A percentile compares a stretch with the other conserved stretches of the same genome.
Conservation (phyloP, 1,284 basidiomycete genomes). For the Porogramme epimiltina region DNA sequence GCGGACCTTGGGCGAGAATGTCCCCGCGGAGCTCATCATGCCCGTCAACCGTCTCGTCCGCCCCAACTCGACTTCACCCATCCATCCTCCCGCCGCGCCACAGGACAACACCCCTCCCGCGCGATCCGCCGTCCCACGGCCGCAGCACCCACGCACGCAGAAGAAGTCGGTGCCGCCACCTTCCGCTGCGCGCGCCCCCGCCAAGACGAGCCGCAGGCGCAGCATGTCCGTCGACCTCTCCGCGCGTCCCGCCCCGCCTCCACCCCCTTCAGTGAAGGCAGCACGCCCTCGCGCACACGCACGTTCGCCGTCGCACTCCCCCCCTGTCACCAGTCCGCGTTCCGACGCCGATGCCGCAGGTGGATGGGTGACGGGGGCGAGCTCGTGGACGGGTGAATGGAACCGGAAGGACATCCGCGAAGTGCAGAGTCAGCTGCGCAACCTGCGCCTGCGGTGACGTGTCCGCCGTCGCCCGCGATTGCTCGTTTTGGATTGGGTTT, state of each 20-base stretch:
- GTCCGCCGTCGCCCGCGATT: no score
- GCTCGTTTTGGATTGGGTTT: no score
- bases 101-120: not conserved
- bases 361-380: constrained; percentile 29
- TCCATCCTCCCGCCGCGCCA: not conserved
- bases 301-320: not conserved
- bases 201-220: constrained; percentile 13
- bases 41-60: constrained; percentile 9
- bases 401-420: constrained; percentile 34
- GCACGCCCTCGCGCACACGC: not conserved
- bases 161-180: not conserved
- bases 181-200: not conserved
- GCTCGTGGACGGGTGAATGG: constrained; percentile 34
- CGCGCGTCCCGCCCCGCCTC: not conserved
- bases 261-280: not conserved
- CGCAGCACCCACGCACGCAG: not conserved
- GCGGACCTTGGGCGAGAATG: constrained; percentile 54
- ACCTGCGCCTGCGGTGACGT: constrained; percentile 19
- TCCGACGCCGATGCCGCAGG: constrained; percentile 3
- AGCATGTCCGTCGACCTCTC: constrained; percentile 28
- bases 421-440: constrained; percentile 32
- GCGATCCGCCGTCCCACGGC: not conserved
- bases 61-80: constrained; percentile 3
- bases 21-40: constrained; percentile 55
- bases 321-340: not conserved